Base-by-base conservation (phyloP, 2,329 filamentous ascomycete species). In the Clonostachys sp. region DNA sequence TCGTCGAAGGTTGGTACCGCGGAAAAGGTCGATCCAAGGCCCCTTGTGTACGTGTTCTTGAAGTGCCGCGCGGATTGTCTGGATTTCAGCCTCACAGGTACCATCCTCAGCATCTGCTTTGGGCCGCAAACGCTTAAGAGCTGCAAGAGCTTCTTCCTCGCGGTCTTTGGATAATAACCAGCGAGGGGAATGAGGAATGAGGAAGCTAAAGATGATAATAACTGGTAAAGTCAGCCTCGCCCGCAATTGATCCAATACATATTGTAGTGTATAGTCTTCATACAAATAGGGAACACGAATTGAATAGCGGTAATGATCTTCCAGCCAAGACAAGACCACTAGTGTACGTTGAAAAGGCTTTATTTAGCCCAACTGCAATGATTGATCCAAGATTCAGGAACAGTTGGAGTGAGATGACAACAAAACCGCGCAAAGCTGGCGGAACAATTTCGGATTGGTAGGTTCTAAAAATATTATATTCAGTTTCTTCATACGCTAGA, bases 171-270 rank as follows among this genome's bases (percentile, higher is more conserved):
- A 45, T 18, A 61, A 48, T n/a, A 62, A 51, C 58, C 58, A 62
- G 12, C 59, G 55, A 1, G 59, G 59, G 1, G 57, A 60, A 46
- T 61, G 57, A 20, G 58, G 58, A 17, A 49, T 45, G 34, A 49
- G 41, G 34, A 43, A 38, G 12, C 44, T 41, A 10, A 45, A 45
- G 5, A 41, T 18, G 36, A 46, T 34, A 5, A 57, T 52, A 6
- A 53, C 42, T 44, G 16, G 18, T 13, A 30, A n/a, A 44, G 16
- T 44, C 16, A 24, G 12, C 34, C 10, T 12, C n/a, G 18, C 14
- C 12, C 12, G 18, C 24, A 30, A 30, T 30, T 9, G 7, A 9
- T 30, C 8, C 24, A 8, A 30, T 9, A 8, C 24, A 30, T 9
- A 30, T 30, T 30, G 24, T 30, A 30, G 24, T 2, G 24, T 30